Evolutionary conservation across 2,329 filamentous ascomycete genomes (phyloP), one percentile per base, ranked within the genome.

Genomic region (Atkinsonella texensis): DNA sequence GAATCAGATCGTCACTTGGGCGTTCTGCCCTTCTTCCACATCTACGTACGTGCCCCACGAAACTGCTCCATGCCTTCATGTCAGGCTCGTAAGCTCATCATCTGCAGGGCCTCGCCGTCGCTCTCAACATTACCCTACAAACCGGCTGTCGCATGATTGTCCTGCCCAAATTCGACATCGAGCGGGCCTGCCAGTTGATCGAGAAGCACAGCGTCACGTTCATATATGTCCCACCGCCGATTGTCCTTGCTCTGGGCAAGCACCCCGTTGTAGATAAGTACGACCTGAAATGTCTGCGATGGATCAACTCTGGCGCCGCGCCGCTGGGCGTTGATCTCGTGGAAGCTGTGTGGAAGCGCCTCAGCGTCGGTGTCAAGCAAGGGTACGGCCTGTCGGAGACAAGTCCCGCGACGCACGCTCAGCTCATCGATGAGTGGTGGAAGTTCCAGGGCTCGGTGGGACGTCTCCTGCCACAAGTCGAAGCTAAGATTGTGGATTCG

Each of bases 311-410:
- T 0, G 91, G 87, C 23, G 91, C 90, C 0, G 90, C 91, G 0
- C 91, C 91, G 0, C 72, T 96, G 41, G 91, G 88, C 0, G 72
- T 74, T 33, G 89, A 95, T 56, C 77, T 97, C 2, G 85, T 91
- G 1, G 80, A 89, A 51, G 77, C 81, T 9, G 79, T 93, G 3
- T 87, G 87, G 73, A 68, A 78, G 18, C 80, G 89, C 8, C 79
- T 93, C 53, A 81, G 81, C 49, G 75, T 94, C 18, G 84, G 84
- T 2, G 81, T 95, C 54, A 96, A 95, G 73, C 91, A 97, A 69
- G 90, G 87, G 17, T 97, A 95, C 63, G 91, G 91, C 0, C 75
- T 97, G 5, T 89, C 83, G 5, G 91, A 97, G 71, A 94, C 89
- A 13, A 84, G 84, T 28, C 89, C 90, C 0, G 85, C 82, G 0